Evolutionary conservation across 305 asterid genomes (phyloP), one percentile per base, ranked within the genome.

Genomic region (Plantago coronopus): DNA sequence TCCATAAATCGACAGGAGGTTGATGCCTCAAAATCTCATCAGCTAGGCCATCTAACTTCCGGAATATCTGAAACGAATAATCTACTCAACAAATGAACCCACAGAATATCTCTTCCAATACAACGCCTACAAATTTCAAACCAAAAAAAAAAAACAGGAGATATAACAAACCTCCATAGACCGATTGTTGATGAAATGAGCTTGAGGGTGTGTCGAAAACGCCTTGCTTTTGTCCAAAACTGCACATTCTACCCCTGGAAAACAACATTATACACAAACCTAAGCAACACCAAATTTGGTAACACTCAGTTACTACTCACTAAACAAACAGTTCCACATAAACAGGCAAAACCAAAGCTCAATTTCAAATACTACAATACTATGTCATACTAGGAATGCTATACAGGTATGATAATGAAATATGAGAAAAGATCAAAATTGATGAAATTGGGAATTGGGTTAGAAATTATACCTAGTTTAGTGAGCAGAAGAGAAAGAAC

Each of bases 1-100:
- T 86, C 98, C 98, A 91, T 48, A 74, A 79, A 75, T 89, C 94
- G 66, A 91, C 95, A 0, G 89, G 98, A 12, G 97, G 94, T 69
- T 91, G 97, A 69, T 78, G 72, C 69, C 76, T 83, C 67, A 78
- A 63, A 72, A 91, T 86, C 78, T 84, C 91, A 65, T 89, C 94
- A 37, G 88, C 94, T 69, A 89, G 67, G 65, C 94, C 94, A 78
- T 87, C 80, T 71, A 91, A 48, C 75, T 89, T 89, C 54, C 85
- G 78, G 61, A 91, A 91, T 67, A 91, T 78, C 98, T 89, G 76
- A 50, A 65, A 80, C 67, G 44, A 77, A 73, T 17, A 60, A 64
- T 75, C 77, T 49, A 62, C 74, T 77, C 72, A 83, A 63, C 65
- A 72, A 45, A 76, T 76, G 72, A 59, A 29, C 63, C 46, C 34